phyloP scores from a whole-genome alignment of 768 basidiomycete genomes.

The Cantharellus anzutake region DNA sequence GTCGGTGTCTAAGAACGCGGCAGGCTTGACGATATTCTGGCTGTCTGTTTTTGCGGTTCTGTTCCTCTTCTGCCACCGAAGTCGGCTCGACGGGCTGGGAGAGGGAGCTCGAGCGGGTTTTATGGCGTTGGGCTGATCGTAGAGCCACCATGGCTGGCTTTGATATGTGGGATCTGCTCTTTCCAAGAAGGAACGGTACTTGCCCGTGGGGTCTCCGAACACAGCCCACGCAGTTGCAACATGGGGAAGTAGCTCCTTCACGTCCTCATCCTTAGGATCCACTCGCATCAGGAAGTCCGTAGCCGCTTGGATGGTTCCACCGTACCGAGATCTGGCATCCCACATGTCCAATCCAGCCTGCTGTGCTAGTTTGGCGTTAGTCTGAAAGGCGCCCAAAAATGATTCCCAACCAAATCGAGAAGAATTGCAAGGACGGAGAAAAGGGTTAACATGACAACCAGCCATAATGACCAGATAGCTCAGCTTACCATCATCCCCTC shows the following conservation, averaged over 20 bases:
- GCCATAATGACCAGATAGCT: too few relatives aligned
- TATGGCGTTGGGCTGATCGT: not conserved
- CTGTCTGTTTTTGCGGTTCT: not conserved
- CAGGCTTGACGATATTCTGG: not conserved
- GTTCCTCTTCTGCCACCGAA: not conserved
- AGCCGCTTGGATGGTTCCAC: slow-evolving; percentile 14
- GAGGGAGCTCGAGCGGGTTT: not conserved
- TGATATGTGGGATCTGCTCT: slow-evolving; percentile 5
- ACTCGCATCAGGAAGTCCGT: slow-evolving; percentile 14
- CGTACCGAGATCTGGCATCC: slow-evolving; percentile 10
- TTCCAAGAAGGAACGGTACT: slow-evolving; percentile 28
- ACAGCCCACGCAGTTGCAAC: slow-evolving; percentile 36
- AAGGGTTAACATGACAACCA: not conserved
- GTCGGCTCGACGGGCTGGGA: not conserved
- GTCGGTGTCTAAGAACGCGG: not conserved
- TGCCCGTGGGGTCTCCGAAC: slow-evolving; percentile 44
- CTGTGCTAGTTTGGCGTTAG: slow-evolving; percentile 13
- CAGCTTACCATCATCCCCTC: slow-evolving; percentile 11
- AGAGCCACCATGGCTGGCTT: not conserved
- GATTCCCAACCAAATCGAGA: not conserved
- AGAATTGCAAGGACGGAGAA: not conserved
- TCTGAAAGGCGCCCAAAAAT: slow-evolving; percentile 3
- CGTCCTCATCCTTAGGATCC: slow-evolving; percentile 4
- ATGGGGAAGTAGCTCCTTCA: not conserved
- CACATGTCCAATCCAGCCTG: slow-evolving; percentile 14